Evolutionary conservation across 768 basidiomycete genomes (phyloP).

Genomic region (Leucocoprinus leucothites): DNA sequence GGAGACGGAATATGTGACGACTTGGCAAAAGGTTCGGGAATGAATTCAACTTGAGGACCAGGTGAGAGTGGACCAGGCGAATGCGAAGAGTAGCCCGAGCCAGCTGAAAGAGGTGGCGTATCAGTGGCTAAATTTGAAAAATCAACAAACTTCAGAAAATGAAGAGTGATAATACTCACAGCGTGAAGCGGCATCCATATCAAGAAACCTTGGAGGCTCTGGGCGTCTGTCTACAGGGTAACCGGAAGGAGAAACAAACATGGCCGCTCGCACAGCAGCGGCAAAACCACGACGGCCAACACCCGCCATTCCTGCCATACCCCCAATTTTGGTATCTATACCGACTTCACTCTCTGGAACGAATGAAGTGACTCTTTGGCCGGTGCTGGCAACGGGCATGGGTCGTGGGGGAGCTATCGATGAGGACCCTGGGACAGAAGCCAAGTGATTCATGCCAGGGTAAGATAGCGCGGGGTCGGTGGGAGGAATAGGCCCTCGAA

Average conservation of each 20-base stretch:
- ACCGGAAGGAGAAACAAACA: slow-evolving; percentile 27
- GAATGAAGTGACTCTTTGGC: slow-evolving; percentile 1
- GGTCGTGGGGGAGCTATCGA: slow-evolving; percentile 11
- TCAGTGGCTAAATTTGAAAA: slow-evolving; percentile 26
- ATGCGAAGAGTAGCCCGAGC: slow-evolving; percentile 41
- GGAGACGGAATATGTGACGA: slow-evolving; percentile 24
- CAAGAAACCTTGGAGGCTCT: slow-evolving; percentile 41
- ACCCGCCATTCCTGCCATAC: slow-evolving; percentile 86
- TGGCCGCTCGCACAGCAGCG: slow-evolving; percentile 59
- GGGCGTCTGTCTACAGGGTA: slow-evolving; percentile 22
- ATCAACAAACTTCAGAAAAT: slow-evolving; percentile 7
- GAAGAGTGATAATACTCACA: slow-evolving; percentile 30
- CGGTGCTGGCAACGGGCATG: slow-evolving; percentile 19
- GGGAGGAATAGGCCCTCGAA: not conserved
- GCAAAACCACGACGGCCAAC: slow-evolving; percentile 85
- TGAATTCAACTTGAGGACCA: slow-evolving; percentile 29
- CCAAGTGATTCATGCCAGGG: not conserved
- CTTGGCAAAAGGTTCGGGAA: slow-evolving; percentile 15
- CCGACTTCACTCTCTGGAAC: slow-evolving; percentile 25
- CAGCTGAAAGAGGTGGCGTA: slow-evolving; percentile 47
- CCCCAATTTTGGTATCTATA: slow-evolving; percentile 70
- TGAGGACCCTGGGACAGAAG: not conserved
- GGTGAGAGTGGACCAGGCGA: slow-evolving; percentile 42
- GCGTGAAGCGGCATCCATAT: slow-evolving; percentile 40
- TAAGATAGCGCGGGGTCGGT: not conserved